Base-by-base conservation (phyloP, 441 rosid genomes). In the Croton laevigatus region DNA sequence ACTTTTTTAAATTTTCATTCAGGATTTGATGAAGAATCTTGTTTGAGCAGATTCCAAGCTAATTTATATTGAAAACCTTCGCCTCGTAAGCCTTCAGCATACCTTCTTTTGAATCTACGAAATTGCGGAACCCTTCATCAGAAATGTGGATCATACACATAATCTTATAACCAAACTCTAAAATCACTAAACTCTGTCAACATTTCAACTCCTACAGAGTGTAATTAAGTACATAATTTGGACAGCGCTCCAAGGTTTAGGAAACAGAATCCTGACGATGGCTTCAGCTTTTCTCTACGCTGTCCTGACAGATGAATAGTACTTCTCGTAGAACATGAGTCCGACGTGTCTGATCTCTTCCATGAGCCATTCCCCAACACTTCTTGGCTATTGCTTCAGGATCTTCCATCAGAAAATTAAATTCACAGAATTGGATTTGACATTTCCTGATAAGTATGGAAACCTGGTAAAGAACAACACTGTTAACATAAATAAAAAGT, bases 161-260 rank as follows among this genome's bases (percentile, higher is more conserved):
- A 72, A n/a, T 70, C 89, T 65, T 93, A 87, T 75, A 83, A 77
- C 11, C 73, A 68, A 79, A 81, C 90, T 46, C 44, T 89, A 42
- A 71, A 85, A 27, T 77, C 81, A 55, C 84, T 91, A 52, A 78
- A 79, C 23, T 81, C 86, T 8, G 79, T 77, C 51, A 66, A 59
- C 0, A 77, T 49, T 37, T 17, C 69, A 68, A 82, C 73, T 66
- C 70, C 81, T 8, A 55, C 71, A 32, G 89, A 87, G 22, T 89
- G 94, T 79, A 84, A n/a, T n/a, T n/a, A n/a, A 72, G 59, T 91
- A 89, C 23, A 75, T 91, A 48, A 91, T 91, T 57, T 91, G 95
- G 97, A 71, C 86, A 69, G 83, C 88, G 6, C 89, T 62, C 49
- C 87, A 95, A 46, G 93, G 95, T n/a, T 82, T 89, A n/a, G 97